Conservation (phyloP, 345 rosid species). For the Citrus sp. region DNA sequence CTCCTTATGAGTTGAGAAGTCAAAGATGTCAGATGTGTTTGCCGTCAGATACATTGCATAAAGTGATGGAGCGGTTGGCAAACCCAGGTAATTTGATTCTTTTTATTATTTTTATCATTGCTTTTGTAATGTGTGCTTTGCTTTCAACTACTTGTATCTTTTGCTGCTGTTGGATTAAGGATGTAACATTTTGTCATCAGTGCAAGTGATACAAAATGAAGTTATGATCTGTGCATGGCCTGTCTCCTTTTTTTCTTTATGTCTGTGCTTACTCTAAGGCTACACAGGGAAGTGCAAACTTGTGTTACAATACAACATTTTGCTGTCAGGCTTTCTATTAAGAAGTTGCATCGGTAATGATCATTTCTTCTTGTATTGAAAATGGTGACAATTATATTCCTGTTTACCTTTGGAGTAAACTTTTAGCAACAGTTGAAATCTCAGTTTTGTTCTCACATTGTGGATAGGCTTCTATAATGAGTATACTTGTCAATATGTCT, state of each 20-base stretch:
- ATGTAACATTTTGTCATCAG: neutral
- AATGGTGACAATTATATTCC: neutral
- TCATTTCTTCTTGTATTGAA: neutral
- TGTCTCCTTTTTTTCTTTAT: neutral
- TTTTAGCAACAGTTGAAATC: neutral
- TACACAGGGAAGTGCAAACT: neutral
- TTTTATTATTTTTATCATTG: neutral
- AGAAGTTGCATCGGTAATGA: neutral
- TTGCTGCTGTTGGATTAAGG: neutral
- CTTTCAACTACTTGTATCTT: neutral
- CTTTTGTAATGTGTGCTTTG: neutral
- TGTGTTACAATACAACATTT: neutral
- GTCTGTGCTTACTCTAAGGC: neutral
- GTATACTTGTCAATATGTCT: neutral
- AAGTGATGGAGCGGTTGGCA: constrained; percentile 71
- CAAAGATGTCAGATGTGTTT: constrained; percentile 83
- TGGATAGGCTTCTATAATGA: neutral
- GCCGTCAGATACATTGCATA: constrained; percentile 60
- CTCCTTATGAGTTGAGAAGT: constrained; percentile 44
- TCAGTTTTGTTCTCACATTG: neutral
- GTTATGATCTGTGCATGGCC: neutral
- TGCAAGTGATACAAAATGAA: neutral
- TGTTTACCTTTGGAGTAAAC: neutral
- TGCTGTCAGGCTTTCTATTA: neutral
- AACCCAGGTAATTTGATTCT: constrained; percentile 45